phyloP scores from a whole-genome alignment of 1,139 yeast genomes.

The Pichia norvegensis region DNA sequence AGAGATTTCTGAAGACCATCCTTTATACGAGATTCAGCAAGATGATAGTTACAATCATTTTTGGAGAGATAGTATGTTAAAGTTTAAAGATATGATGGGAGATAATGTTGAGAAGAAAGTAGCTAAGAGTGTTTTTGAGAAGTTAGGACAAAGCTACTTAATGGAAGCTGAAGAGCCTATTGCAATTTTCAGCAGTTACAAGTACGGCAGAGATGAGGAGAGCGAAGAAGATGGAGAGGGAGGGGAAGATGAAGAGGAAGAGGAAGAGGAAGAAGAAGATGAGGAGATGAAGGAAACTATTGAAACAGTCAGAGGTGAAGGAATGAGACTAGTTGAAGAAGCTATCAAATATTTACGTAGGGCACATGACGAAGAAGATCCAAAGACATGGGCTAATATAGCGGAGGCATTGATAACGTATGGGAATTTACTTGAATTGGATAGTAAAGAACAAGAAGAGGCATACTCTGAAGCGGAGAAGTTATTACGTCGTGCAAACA shows the following conservation, averaged over 20 bases:
- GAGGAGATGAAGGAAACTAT: conserved; percentile 11
- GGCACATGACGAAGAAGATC: conserved; percentile 66
- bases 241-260: conserved; percentile 28
- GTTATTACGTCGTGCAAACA: conserved; percentile 56
- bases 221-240: conserved; percentile 27
- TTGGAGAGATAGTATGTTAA: conserved; percentile 48
- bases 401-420: conserved; percentile 81
- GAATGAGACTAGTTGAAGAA: conserved; percentile 41
- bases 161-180: conserved; percentile 59
- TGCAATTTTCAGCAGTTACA: conserved; percentile 45
- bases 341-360: conserved; percentile 52
- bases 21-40: conserved; percentile 36
- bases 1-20: conserved; percentile 43
- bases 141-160: conserved; percentile 54
- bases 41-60: conserved; percentile 39
- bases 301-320: conserved; percentile 40
- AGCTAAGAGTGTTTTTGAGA: conserved; percentile 27
- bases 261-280: conserved; percentile 36
- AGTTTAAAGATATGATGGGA: conserved; percentile 35
- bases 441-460: conserved; percentile 56
- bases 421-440: conserved; percentile 64
- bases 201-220: conserved; percentile 39
- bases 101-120: conserved; percentile 13
- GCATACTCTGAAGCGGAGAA: conserved; percentile 62
- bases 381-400: conserved; percentile 69